Conservation (phyloP, 306 rosid genomes). For the Castanea crenata region DNA sequence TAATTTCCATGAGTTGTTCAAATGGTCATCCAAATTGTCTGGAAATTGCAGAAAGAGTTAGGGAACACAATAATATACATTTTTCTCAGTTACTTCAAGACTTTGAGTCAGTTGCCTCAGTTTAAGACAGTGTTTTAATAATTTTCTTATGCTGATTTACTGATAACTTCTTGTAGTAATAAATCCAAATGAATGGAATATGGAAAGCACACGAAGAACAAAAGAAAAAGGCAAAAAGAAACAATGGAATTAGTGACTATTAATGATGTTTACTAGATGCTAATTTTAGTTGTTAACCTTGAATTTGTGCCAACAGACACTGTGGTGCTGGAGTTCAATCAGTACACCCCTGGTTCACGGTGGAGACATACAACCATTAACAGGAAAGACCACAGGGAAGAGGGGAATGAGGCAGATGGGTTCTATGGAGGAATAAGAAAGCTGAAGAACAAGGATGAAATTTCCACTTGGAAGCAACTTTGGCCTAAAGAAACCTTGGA, state of each 20-base stretch:
- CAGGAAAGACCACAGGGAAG: conserved; percentile 76
- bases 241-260: not conserved
- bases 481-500: conserved; percentile 85
- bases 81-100: not conserved
- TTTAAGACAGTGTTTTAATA: not conserved
- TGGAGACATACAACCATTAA: conserved; percentile 65
- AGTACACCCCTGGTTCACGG: conserved; percentile 73
- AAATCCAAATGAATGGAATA: not conserved
- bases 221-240: not conserved
- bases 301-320: conserved; percentile 44
- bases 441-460: conserved; percentile 48
- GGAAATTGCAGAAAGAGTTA: not conserved
- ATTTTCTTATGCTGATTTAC: not conserved
- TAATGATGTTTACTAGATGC: not conserved
- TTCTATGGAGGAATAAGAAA: conserved; percentile 91
- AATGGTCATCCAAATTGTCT: not conserved
- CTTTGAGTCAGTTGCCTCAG: not conserved
- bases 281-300: not conserved
- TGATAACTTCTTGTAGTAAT: not conserved
- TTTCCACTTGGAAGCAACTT: conserved; percentile 64
- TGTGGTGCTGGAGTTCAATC: conserved; percentile 88
- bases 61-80: not conserved
- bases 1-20: not conserved
- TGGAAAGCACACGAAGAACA: not conserved
- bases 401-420: conserved; percentile 84